Evolutionary conservation across 2,329 filamentous ascomycete species (phyloP).

Genomic region (Venturia pyrina): DNA sequence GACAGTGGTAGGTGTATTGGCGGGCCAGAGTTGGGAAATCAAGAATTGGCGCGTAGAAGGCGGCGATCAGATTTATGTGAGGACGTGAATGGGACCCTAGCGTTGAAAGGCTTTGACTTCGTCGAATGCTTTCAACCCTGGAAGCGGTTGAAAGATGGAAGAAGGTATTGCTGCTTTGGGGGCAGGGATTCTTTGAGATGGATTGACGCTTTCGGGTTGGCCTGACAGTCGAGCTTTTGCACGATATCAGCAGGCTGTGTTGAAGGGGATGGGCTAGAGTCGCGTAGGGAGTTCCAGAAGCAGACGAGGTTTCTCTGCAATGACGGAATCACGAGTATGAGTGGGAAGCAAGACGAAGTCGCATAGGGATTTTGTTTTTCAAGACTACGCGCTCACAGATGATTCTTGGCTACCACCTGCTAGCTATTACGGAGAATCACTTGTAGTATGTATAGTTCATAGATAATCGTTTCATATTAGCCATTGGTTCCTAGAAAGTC

Average conservation of each 20-base stretch:
- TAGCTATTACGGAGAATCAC: too few relatives aligned
- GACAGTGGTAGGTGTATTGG: neutral
- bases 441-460: too few relatives aligned
- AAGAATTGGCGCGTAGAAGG: neutral
- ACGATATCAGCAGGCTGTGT: neutral
- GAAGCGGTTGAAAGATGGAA: neutral
- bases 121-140: neutral
- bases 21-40: neutral
- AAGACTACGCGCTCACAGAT: too few relatives aligned
- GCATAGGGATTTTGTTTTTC: too few relatives aligned
- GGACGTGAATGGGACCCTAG: neutral
- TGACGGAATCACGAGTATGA: neutral
- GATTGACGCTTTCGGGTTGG: neutral
- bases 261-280: neutral
- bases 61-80: neutral
- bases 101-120: neutral
- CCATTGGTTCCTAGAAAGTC: too few relatives aligned
- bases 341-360: neutral
- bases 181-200: neutral
- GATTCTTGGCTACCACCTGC: too few relatives aligned
- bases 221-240: neutral
- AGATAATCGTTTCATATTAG: too few relatives aligned
- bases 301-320: neutral
- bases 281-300: neutral
- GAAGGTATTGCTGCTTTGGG: neutral